Evolutionary conservation across 345 rosid species (phyloP), one percentile per base, ranked within the genome.

Genomic region (Hibiscus trionum): DNA sequence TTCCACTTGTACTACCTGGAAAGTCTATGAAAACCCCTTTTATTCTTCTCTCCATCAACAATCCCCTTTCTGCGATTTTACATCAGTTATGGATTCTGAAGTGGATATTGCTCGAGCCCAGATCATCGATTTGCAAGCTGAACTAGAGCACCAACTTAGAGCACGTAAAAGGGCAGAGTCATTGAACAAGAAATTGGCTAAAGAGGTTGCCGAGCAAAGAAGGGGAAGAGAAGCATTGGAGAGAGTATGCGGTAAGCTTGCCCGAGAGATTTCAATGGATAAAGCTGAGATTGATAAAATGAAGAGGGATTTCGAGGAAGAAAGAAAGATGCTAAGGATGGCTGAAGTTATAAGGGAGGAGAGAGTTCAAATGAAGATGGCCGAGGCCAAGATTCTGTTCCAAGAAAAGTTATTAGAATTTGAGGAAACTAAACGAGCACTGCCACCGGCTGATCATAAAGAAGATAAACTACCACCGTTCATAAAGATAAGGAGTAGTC

Each of bases 301-400:
- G 79, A 86, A 75, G 81, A 77, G 69, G 66, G 95, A 91, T 65
- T 76, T 88, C 44, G 95, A 87, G 55, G 95, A 87, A 79, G 97
- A 94, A 77, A 82, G 93, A 69, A 84, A 79, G 88, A 94, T 90
- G 97, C 75, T 86, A 68, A 76, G 87, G 17, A 57, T 94, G 80
- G 90, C 96, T 1, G 93, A 91, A 71, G 88, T 84, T 11, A 78
- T 91, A 55, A 84, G 97, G 59, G 98, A 94, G 78, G 96, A 90
- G 72, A 82, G 97, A 76, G 97, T 94, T 73, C 97, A 87, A 69
- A 91, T 94, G 96, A 94, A 91, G 83, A 81, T 94, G 37, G 75
- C 86, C 1, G 98, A 89, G 17, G 97, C 98, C 5, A 88, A 84
- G 87, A 77, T 87, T 75, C 60, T 86, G 53, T 87, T 87, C 16